Evolutionary conservation across 1,284 basidiomycete species (phyloP).

Genomic region (Puccinia horiana): DNA sequence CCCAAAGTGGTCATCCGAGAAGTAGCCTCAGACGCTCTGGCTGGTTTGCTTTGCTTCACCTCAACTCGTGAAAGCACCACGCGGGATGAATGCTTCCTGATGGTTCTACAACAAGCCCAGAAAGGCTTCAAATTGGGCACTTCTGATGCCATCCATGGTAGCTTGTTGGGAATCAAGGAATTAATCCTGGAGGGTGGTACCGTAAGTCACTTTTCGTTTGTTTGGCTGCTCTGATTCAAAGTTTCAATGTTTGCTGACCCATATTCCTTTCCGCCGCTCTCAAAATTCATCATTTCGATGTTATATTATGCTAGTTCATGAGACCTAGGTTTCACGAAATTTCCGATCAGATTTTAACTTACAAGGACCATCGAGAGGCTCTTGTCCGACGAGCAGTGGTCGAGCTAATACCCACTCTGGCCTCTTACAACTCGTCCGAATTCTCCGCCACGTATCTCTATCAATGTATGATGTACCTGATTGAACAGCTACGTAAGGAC

Average conservation of each 20-base stretch:
- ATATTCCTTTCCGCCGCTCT: not conserved
- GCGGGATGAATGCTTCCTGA: constrained; percentile 65
- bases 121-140: constrained; percentile 76
- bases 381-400: constrained; percentile 90
- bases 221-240: not conserved
- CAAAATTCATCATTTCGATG: not conserved
- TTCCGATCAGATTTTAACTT: constrained; percentile 85
- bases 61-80: constrained; percentile 58
- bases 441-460: constrained; percentile 87
- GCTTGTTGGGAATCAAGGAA: constrained; percentile 86
- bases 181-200: constrained; percentile 89
- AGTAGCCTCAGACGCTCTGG: constrained; percentile 83
- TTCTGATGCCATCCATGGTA: constrained; percentile 84
- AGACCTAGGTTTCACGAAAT: constrained; percentile 82
- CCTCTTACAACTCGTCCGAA: constrained; percentile 87
- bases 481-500: constrained; percentile 83
- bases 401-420: constrained; percentile 86
- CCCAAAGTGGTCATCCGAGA: constrained; percentile 69
- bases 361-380: constrained; percentile 81
- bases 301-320: constrained; percentile 72
- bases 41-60: constrained; percentile 69
- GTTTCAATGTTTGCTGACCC: not conserved
- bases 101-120: constrained; percentile 86
- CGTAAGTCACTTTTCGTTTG: constrained; percentile 62
- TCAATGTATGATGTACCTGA: constrained; percentile 84